These are phyloP conservation scores for Tylopilus felleus DNA, from an alignment of 768 basidiomycete genomes.

Conservation along the genomic window DNA sequence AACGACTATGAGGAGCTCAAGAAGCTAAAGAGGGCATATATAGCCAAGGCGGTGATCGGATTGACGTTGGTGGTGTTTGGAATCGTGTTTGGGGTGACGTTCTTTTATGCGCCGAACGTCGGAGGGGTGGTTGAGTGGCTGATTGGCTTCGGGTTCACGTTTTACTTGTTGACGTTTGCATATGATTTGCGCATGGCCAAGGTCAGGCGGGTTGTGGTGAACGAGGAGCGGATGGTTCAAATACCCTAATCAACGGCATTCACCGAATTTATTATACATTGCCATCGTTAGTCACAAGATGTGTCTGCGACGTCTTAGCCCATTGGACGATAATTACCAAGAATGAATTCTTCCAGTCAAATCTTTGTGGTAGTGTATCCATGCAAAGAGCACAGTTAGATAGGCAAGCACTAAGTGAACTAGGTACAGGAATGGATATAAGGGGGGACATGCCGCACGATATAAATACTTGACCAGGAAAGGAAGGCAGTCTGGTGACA, in stretches of 20 bases:
- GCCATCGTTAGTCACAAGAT: no score
- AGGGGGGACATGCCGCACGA: no score
- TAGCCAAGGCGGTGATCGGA: constrained; percentile 61
- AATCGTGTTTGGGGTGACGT: constrained; percentile 57
- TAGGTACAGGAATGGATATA: no score
- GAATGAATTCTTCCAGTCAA: no score
- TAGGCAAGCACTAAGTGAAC: no score
- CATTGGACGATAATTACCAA: no score
- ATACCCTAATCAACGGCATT: not conserved
- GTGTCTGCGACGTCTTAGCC: no score
- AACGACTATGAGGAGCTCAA: constrained; percentile 47
- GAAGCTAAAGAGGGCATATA: constrained; percentile 51
- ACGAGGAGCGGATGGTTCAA: constrained; percentile 4
- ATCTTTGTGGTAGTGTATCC: no score
- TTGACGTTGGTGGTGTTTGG: constrained; percentile 54
- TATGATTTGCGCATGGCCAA: constrained; percentile 67
- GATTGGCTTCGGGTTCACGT: constrained; percentile 68
- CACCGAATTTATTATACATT: no score
- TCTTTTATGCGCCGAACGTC: constrained; percentile 43
- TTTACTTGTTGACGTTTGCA: constrained; percentile 70
- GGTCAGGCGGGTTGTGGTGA: not conserved
- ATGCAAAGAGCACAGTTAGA: no score
- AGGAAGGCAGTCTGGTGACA: no score
- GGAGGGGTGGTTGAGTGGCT: constrained; percentile 75
- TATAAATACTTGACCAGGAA: no score